These are phyloP conservation scores for Pythium aristosporum DNA, from an alignment of 352 stramenopile species.

Conservation along the genomic window DNA sequence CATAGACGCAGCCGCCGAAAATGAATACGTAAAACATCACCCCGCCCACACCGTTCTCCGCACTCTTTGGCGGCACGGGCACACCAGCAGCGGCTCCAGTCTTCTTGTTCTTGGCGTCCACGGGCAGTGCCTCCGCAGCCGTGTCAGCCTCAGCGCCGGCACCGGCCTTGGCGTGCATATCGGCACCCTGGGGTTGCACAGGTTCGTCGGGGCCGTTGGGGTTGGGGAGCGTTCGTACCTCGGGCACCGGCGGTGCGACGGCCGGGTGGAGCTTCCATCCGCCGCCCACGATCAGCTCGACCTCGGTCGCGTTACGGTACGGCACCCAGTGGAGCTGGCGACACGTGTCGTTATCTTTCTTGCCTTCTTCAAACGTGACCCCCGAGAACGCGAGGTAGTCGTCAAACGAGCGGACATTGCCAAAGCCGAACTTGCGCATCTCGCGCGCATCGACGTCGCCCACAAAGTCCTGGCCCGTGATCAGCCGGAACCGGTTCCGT, in stretches of 20 bases:
- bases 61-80: background rate
- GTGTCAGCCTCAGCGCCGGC: slow-evolving; percentile 14
- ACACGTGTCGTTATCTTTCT: slow-evolving; percentile 33
- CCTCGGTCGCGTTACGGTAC: slow-evolving; percentile 28
- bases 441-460: slow-evolving; percentile 34
- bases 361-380: slow-evolving; percentile 28
- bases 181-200: slow-evolving; percentile 10
- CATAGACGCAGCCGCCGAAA: slow-evolving; percentile 24
- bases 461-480: slow-evolving; percentile 34
- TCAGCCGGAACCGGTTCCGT: slow-evolving; percentile 37
- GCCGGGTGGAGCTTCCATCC: slow-evolving; percentile 19
- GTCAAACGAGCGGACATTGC: slow-evolving; percentile 31
- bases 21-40: slow-evolving; percentile 25
- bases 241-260: background rate
- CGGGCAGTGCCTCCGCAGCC: background rate
- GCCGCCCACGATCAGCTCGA: slow-evolving; percentile 31
- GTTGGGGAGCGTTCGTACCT: background rate
- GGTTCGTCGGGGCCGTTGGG: slow-evolving; percentile 11
- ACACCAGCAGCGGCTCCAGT: background rate
- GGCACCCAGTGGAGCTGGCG: slow-evolving; percentile 47
- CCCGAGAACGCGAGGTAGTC: slow-evolving; percentile 40
- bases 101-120: slow-evolving; percentile 1
- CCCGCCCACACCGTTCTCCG: background rate
- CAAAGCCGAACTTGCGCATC: slow-evolving; percentile 36
- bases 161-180: slow-evolving; percentile 23